Base-by-base conservation (phyloP, 768 basidiomycete species). In the Leccinum sublutescens region DNA sequence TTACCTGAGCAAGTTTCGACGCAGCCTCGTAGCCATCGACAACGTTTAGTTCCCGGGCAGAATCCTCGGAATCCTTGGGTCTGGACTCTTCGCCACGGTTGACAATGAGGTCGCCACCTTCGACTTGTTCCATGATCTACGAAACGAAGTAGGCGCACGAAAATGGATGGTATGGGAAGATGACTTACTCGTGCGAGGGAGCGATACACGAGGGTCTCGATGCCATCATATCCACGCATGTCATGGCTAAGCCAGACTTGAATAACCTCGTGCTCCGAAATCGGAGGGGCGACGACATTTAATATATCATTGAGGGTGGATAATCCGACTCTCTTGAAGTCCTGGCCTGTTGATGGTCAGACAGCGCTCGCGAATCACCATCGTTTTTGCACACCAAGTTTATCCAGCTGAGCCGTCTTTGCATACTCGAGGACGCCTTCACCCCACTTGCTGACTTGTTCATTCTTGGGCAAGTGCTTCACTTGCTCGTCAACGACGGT, bases 181-280 rank as follows among this genome's bases (percentile, higher is more conserved):
- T 43, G 25, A 59, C 87, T 55, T 63, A 95, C 94, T 73, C 88
- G 82, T 21, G 91, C 77, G 48, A 98, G 79, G 2, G 92, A 88
- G 23, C 88, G 85, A 76, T 97, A 98, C 25, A 95, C 91, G n/a
- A 99, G 82, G 11, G 88, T 82, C 75, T 98, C 96, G 47, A 98
- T 83, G 7, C 97, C 97, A 58, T 95, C 94, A 70, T 96, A 98
- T 17, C 97, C 97, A 62, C 83, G 80, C 95, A 99, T 95, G 64
- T 97, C 95, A 75, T 98, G 95, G 68, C 89, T 90, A 40, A 99
- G 77, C 89, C 92, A 93, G 8, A 99, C 87, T 71, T 97, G 87
- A 63, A 99, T 95, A 15, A 98, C 93, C 75, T 99, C 97, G 71
- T 98, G 96, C 72, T 96, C 95, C 25, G 95, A 92, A 66, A 98